These are phyloP conservation scores for Solanum hybrid DNA, from an alignment of 305 asterid species.

Conservation along the genomic window DNA sequence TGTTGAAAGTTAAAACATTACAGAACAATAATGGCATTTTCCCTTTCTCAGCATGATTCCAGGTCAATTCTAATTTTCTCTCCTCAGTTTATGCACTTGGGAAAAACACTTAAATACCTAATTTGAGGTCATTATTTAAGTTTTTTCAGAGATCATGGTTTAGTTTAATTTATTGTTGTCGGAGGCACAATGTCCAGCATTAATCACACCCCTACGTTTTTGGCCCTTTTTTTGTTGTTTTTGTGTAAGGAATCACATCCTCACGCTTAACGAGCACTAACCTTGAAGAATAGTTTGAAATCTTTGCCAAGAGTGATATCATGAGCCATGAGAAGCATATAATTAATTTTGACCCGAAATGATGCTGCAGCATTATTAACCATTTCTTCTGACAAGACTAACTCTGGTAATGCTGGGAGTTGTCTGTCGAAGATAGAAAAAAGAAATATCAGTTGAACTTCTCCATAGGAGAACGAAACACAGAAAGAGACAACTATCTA, in stretches of 20 bases:
- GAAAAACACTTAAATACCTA: background rate
- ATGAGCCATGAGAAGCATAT: constrained; percentile 93
- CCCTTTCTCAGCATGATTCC: background rate
- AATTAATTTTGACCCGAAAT: constrained; percentile 83
- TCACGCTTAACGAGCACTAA: constrained; percentile 21
- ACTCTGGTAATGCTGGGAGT: constrained; percentile 63
- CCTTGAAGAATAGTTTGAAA: constrained; percentile 88
- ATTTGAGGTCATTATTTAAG: background rate
- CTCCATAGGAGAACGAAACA: background rate
- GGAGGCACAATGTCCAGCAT: background rate
- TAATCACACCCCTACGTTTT: background rate
- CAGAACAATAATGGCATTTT: background rate
- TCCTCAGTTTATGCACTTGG: background rate
- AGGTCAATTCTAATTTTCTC: background rate
- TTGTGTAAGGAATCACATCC: background rate
- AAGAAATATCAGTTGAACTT: constrained; percentile 15
- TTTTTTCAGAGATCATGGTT: background rate
- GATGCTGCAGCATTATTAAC: constrained; percentile 86
- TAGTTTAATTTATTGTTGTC: background rate
- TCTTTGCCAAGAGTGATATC: constrained; percentile 95
- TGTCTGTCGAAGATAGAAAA: constrained; percentile 40
- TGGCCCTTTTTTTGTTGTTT: background rate
- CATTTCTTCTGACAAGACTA: constrained; percentile 92
- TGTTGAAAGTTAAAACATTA: background rate
- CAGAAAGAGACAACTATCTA: constrained; percentile 1